These are phyloP conservation scores for Venturia carpophila DNA, from an alignment of 2,329 filamentous ascomycete species.

Conservation along the genomic window DNA sequence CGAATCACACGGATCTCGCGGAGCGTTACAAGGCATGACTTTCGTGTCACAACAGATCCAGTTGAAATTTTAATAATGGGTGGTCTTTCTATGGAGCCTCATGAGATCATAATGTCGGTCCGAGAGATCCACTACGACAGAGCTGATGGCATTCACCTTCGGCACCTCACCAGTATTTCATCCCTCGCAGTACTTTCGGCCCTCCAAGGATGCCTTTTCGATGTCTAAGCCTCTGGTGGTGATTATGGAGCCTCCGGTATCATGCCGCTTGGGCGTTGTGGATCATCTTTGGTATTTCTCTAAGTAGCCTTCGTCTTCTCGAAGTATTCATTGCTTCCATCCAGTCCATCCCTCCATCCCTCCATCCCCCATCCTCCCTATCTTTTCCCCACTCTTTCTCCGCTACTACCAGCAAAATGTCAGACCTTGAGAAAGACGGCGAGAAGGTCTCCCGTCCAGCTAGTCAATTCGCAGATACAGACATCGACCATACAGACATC, in stretches of 20 bases:
- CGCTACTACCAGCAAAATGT: background rate
- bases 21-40: background rate
- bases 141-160: background rate
- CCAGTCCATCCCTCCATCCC: background rate
- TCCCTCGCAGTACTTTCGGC: background rate
- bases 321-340: background rate
- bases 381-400: background rate
- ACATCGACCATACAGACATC: background rate
- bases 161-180: background rate
- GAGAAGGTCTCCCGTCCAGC: background rate
- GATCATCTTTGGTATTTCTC: background rate
- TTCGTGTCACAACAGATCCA: background rate
- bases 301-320: background rate
- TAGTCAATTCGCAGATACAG: background rate
- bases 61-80: background rate
- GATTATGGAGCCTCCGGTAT: background rate
- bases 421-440: background rate
- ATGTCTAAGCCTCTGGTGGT: background rate
- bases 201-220: background rate
- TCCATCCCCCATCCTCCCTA: background rate
- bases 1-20: no score
- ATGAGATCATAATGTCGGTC: constrained; percentile 10
- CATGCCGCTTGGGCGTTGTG: background rate
- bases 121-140: constrained; percentile 1
- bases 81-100: constrained; percentile 2